phyloP scores from a whole-genome alignment of 2,329 filamentous ascomycete genomes.

The Penicillium sp. region DNA sequence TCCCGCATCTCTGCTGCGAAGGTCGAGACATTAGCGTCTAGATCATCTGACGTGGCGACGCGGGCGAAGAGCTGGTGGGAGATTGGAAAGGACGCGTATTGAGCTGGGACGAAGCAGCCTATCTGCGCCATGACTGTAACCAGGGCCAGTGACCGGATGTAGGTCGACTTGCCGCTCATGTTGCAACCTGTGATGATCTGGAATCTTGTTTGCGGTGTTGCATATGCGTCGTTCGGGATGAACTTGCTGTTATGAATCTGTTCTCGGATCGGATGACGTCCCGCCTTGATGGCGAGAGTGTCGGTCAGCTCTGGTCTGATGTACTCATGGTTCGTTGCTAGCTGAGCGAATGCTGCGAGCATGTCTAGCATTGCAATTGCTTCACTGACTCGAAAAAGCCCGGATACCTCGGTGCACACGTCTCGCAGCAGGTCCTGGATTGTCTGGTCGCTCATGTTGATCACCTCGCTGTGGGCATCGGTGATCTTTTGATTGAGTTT shows the following conservation, averaged over 20 bases:
- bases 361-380: slow-evolving; percentile 85
- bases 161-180: slow-evolving; percentile 97
- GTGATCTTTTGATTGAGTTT: slow-evolving; percentile 76
- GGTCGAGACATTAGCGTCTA: slow-evolving; percentile 87
- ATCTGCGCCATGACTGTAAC: slow-evolving; percentile 92
- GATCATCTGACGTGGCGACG: slow-evolving; percentile 79
- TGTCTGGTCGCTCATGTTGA: slow-evolving; percentile 75
- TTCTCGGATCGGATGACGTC: slow-evolving; percentile 76
- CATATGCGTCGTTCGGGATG: slow-evolving; percentile 87
- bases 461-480: slow-evolving; percentile 78
- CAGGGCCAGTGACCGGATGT: slow-evolving; percentile 80
- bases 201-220: slow-evolving; percentile 74
- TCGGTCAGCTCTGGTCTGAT: slow-evolving; percentile 66
- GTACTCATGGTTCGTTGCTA: slow-evolving; percentile 67
- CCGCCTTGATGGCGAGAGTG: slow-evolving; percentile 69
- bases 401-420: slow-evolving; percentile 69
- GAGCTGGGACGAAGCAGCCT: slow-evolving; percentile 83
- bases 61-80: slow-evolving; percentile 82
- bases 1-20: slow-evolving; percentile 96
- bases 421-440: slow-evolving; percentile 68
- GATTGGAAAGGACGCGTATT: slow-evolving; percentile 78
- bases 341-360: slow-evolving; percentile 71
- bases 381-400: slow-evolving; percentile 81
- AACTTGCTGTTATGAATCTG: slow-evolving; percentile 67
- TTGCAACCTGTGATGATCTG: slow-evolving; percentile 96